Evolutionary conservation across 495 filamentous ascomycete species (phyloP).

Genomic region (Aspergillus coremiiformis): DNA sequence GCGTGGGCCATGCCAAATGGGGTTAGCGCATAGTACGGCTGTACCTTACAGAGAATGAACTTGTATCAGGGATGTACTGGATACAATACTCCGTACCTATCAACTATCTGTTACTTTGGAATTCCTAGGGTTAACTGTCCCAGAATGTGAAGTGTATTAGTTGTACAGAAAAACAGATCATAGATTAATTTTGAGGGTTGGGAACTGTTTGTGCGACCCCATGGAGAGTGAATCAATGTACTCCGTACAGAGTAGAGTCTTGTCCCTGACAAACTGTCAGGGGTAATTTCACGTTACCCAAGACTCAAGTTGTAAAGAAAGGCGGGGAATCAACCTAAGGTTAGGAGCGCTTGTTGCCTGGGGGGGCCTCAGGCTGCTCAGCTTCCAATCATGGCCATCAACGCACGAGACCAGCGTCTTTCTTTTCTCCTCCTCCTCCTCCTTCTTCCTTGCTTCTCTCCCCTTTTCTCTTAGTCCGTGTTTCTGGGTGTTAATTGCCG

Average conservation of each 20-base stretch:
- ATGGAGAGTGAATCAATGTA: no score
- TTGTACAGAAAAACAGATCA: background rate
- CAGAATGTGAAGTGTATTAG: background rate
- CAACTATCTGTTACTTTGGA: background rate
- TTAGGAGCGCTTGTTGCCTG: background rate
- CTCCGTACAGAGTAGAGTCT: no score
- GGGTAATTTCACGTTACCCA: background rate
- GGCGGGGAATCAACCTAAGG: conserved; percentile 4
- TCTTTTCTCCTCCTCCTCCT: background rate
- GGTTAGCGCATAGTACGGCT: background rate
- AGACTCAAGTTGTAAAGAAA: background rate
- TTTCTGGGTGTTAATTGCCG: conserved; percentile 14
- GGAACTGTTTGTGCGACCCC: background rate
- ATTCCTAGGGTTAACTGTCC: background rate
- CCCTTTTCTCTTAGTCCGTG: background rate
- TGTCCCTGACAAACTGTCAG: no score
- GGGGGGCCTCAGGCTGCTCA: background rate
- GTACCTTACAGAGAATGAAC: no score
- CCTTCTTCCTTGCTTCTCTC: background rate
- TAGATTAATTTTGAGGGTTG: background rate
- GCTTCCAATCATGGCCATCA: conserved; percentile 31
- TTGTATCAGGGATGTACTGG: no score
- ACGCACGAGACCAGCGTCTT: conserved; percentile 33
- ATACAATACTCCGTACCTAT: background rate
- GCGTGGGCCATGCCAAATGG: background rate